Base-by-base conservation (phyloP, 768 basidiomycete species). In the Asterophora lycoperdoides region DNA sequence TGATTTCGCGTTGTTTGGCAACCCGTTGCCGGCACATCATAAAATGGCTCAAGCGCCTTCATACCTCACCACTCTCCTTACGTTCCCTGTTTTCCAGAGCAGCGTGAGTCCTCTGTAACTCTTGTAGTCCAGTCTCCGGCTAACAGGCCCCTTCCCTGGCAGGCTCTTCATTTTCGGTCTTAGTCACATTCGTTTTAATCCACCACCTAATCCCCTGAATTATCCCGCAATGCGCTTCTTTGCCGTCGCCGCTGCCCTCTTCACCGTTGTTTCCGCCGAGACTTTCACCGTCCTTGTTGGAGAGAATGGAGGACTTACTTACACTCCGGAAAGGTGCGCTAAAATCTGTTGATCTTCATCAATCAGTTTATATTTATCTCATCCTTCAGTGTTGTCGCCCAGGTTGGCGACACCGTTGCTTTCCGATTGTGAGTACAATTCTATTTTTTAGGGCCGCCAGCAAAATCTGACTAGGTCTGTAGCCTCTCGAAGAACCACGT, bases 401-500 rank as follows among this genome's bases (percentile, higher is more conserved):
- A 62, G 29, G 53, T 42, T 17, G 71, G 71, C 17, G 73, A 74
- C 44, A 66, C 63, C 18, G 63, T 82, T 56, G 62, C 64, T 30
- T 81, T 82, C 68, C 69, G 68, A 60, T 72, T 74, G 68, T 69
- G 50, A 23, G 69, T 57, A 15, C 18, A 13, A 15, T 14, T 19
- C 38, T 42, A 39, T n/a, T 29, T 8, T 41, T 50, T 14, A n/a
- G 23, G n/a, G 14, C 39, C 13, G 47, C 30, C 41, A n/a, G 8
- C 20, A 35, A 32, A 46, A 34, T 34, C 15, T 42, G 2, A 32
- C 15, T 15, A 11, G 28, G 9, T 29, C 34, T 30, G 32, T 49
- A 72, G 69, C 56, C 51, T 66, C 17, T 56, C 68, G n/a, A 68
- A 68, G 59, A 72, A 69, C 57, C 66, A 71, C 57, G 71, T 70